Evolutionary conservation across 169 alveolate species (phyloP).

Genomic region (Eimeria falciformis): DNA sequence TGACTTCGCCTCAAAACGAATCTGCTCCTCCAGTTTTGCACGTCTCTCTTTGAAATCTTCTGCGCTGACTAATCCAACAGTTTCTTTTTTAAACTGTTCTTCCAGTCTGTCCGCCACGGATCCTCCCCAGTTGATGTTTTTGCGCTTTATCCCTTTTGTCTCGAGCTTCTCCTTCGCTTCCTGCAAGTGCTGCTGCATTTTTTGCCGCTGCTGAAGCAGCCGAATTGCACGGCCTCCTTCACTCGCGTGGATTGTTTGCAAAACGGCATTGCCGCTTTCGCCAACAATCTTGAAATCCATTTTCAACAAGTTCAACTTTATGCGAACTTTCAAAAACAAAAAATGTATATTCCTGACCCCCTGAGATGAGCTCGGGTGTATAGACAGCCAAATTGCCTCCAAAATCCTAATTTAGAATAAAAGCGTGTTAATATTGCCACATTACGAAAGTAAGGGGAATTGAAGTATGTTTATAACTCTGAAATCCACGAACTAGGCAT

Average conservation of each 20-base stretch:
- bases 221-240: slow-evolving; percentile 77
- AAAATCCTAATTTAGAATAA: too few species aligned
- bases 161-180: slow-evolving; percentile 69
- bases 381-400: too few species aligned
- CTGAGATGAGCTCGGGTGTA: too few species aligned
- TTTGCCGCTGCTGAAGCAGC: slow-evolving; percentile 71
- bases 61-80: slow-evolving; percentile 73
- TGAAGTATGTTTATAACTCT: too few species aligned
- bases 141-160: slow-evolving; percentile 48
- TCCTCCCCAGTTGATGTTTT: slow-evolving; percentile 62
- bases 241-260: slow-evolving; percentile 77
- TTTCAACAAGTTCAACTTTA: neutral
- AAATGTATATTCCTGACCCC: neutral
- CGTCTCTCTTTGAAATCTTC: slow-evolving; percentile 75
- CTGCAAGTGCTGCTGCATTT: slow-evolving; percentile 59
- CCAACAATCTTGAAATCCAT: slow-evolving; percentile 61
- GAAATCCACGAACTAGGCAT: too few species aligned
- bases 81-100: slow-evolving; percentile 74
- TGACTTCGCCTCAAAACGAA: slow-evolving; percentile 45
- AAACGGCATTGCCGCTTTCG: slow-evolving; percentile 76
- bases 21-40: slow-evolving; percentile 56
- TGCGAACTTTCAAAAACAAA: neutral
- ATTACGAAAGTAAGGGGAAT: too few species aligned
- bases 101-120: slow-evolving; percentile 75
- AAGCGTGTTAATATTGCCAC: too few species aligned